These are phyloP conservation scores for Neonothopanus nambi DNA, from an alignment of 1,284 basidiomycete genomes.

Conservation along the genomic window DNA sequence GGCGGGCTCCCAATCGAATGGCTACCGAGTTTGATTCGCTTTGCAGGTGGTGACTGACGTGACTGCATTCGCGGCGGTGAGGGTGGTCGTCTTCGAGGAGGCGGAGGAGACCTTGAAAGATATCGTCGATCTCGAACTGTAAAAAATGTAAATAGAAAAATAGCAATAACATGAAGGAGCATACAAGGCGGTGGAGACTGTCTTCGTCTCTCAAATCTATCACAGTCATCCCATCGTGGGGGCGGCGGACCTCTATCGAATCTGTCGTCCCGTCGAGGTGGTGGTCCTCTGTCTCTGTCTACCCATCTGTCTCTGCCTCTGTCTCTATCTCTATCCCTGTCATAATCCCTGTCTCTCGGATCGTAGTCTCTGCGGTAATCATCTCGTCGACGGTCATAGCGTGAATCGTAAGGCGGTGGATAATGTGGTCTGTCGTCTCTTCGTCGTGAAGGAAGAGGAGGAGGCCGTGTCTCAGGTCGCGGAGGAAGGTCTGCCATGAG, in stretches of 20 bases:
- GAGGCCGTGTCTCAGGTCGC: constrained; percentile 34
- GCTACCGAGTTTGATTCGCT: constrained; percentile 7
- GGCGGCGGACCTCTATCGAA: too few relatives aligned
- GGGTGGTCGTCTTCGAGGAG: neutral
- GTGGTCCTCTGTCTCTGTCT: neutral
- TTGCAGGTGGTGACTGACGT: constrained; percentile 4
- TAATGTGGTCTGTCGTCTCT: constrained; percentile 11
- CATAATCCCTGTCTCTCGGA: constrained; percentile 23
- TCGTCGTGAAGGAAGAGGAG: constrained; percentile 19
- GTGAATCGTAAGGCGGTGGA: constrained; percentile 1
- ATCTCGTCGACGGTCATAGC: constrained; percentile 11
- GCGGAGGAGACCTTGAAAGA: neutral
- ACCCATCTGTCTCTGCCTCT: neutral
- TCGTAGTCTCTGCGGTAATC: constrained; percentile 26
- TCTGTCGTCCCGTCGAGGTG: neutral
- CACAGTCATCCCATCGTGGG: too few relatives aligned
- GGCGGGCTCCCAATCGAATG: constrained; percentile 9
- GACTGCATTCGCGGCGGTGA: constrained; percentile 1
- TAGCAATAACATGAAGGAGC: too few relatives aligned
- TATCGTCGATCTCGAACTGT: neutral
- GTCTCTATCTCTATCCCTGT: constrained; percentile 15
- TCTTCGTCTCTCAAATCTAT: neutral
- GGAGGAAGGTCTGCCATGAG: constrained; percentile 33
- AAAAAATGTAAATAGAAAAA: too few relatives aligned
- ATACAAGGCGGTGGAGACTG: neutral